Base-by-base conservation (phyloP, 495 filamentous ascomycete genomes). In the Clohesyomyces aquaticus region DNA sequence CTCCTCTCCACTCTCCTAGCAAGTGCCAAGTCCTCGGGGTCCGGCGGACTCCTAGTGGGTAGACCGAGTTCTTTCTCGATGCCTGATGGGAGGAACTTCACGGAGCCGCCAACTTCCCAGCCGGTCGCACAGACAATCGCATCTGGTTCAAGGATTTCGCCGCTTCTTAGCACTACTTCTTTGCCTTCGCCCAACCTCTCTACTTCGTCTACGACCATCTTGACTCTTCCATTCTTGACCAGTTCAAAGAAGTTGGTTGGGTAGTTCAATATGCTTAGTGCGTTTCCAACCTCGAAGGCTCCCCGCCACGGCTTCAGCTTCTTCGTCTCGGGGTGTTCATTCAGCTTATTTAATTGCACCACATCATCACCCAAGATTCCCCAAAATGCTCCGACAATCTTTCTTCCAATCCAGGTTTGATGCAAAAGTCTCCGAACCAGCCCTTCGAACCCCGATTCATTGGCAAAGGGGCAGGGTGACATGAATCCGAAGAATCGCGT, bases 381-480 rank as follows among this genome's bases (percentile, higher is more conserved):
- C 87, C 88, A 93, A 73, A 93, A 93, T 0, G 71, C 67, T 60
- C 88, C 81, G 3, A 87, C 85, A 29, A 93, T 79, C 70, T 80
- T 81, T 8, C 88, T 80, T 1, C 91, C 91, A 18, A 91, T 59
- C 63, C 76, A 79, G 0, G 89, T 90, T 4, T 79, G 75, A 65
- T 95, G 90, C 47, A 91, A 78, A 59, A 91, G 84, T 3, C 67
- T 57, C n/a, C 82, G 79, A 19, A 81, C 59, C 28, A 25, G 26
- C 1, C 58, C 64, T 8, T 55, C 48, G 57, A 73, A 84, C 1
- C 81, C 80, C 0, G 28, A 45, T 70, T 85, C 82, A 4, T 76
- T 74, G n/a, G 76, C 73, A 82, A 86, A 89, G 53, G 85, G 78
- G 65, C 83, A 85, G 0, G 87, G 85, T 47, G 80, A 83, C 66